Percentiles rank a stretch among this genome's conserved stretches.
phyloP scores from a whole-genome alignment of 1,284 basidiomycete species.

The Ceratobasidium papillatum region DNA sequence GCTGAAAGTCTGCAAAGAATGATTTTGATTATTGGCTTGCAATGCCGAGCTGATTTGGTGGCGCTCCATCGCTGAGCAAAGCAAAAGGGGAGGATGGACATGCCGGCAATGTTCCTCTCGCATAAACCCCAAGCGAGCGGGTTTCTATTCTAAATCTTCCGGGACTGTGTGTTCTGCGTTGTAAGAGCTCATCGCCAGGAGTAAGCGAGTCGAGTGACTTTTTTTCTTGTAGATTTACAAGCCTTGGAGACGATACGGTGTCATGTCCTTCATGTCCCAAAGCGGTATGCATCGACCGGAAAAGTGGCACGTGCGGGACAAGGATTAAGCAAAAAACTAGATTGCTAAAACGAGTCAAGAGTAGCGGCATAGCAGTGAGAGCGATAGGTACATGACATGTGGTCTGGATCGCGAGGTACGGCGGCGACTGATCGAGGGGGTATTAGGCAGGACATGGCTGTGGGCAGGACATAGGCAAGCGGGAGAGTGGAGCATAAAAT shows the following conservation, averaged over 20 bases:
- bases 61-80: not conserved
- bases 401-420: slow-evolving; percentile 7
- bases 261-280: not conserved
- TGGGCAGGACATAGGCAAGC: not conserved
- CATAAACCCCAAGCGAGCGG: not conserved
- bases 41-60: not conserved
- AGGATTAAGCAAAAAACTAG: not conserved
- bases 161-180: not conserved
- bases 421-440: not conserved
- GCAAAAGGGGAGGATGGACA: not conserved
- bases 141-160: not conserved
- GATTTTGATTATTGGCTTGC: not conserved
- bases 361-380: not conserved
- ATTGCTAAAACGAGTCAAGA: not conserved
- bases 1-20: not conserved
- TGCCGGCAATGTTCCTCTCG: not conserved
- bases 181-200: too few species aligned
- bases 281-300: not conserved
- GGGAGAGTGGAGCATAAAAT: not conserved
- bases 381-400: too few species aligned
- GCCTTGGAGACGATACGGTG: not conserved
- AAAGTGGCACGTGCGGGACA: not conserved
- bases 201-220: not conserved
- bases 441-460: not conserved
- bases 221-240: not conserved